These are phyloP conservation scores for Cornus controversa DNA, from an alignment of 148 eudicot genomes.

Conservation along the genomic window DNA sequence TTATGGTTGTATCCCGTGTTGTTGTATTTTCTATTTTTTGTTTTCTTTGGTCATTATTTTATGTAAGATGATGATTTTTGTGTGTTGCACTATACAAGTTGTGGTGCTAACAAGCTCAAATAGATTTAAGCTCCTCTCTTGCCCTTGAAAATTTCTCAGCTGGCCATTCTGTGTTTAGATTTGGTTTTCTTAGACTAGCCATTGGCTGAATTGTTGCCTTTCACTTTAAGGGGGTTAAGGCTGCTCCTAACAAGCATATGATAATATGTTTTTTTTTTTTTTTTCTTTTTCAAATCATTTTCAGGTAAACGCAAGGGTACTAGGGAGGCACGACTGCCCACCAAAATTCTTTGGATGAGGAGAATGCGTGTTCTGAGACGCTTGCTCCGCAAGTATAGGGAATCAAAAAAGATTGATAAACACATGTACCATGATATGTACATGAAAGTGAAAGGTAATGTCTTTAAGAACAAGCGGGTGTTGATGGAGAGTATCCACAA, in stretches of 20 bases:
- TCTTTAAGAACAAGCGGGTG: conserved; percentile 62
- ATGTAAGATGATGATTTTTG: not conserved
- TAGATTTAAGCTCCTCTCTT: not conserved
- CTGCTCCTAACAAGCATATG: not conserved
- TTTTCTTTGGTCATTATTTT: no score
- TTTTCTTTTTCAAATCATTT: not conserved
- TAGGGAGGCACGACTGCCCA: conserved; percentile 59
- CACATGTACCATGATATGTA: conserved; percentile 75
- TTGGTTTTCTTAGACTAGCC: not conserved
- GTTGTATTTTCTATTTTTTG: not conserved
- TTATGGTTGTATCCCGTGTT: not conserved
- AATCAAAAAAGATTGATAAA: conserved; percentile 54
- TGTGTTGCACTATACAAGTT: no score
- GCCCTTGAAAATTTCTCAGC: no score
- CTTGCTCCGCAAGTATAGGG: conserved; percentile 57
- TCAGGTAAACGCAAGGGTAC: conserved; percentile 61
- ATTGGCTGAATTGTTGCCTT: not conserved
- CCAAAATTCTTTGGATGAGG: conserved; percentile 63
- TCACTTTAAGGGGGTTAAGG: not conserved
- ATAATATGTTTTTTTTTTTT: not conserved
- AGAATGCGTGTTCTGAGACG: conserved; percentile 64
- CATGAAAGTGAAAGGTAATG: conserved; percentile 69
- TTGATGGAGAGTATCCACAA: conserved; percentile 62
- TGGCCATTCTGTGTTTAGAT: no score
- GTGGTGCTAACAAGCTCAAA: no score